These are phyloP conservation scores for Fusarium begoniae DNA, from an alignment of 2,329 filamentous ascomycete genomes.

Conservation along the genomic window DNA sequence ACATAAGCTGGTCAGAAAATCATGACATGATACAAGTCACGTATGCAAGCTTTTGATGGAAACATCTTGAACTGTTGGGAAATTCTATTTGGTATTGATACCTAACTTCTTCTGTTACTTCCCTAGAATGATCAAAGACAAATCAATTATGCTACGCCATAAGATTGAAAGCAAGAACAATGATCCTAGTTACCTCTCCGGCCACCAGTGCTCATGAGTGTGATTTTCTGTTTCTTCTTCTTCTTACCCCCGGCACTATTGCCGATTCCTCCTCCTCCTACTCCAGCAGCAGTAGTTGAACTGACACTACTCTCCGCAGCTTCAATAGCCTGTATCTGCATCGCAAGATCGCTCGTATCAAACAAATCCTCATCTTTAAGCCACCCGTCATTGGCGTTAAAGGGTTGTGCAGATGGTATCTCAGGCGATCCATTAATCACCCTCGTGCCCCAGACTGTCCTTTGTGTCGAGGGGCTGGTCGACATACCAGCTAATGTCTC, in stretches of 20 bases:
- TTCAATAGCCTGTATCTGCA: constrained; percentile 66
- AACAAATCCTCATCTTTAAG: constrained; percentile 82
- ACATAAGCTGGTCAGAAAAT: neutral
- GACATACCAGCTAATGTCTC: constrained; percentile 78
- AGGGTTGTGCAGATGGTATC: constrained; percentile 48
- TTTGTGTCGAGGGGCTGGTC: constrained; percentile 78
- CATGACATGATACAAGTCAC: neutral
- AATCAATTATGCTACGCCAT: neutral
- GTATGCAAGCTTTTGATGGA: neutral
- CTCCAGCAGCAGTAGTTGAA: constrained; percentile 26
- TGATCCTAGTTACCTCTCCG: constrained; percentile 53
- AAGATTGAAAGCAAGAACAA: constrained; percentile 1
- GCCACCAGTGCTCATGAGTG: constrained; percentile 74
- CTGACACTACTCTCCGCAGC: constrained; percentile 46
- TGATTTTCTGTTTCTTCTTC: constrained; percentile 79
- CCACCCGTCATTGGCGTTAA: constrained; percentile 78
- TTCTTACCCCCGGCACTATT: constrained; percentile 61
- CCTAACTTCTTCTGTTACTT: neutral
- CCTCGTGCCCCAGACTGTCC: constrained; percentile 93
- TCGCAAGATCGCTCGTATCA: constrained; percentile 64
- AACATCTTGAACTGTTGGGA: neutral
- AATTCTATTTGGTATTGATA: constrained; percentile 5
- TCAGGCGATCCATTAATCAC: constrained; percentile 70
- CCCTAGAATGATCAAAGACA: neutral
- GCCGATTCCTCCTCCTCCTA: constrained; percentile 12